phyloP scores from a whole-genome alignment of 441 rosid genomes.

The Arabidopsis hybrid region DNA sequence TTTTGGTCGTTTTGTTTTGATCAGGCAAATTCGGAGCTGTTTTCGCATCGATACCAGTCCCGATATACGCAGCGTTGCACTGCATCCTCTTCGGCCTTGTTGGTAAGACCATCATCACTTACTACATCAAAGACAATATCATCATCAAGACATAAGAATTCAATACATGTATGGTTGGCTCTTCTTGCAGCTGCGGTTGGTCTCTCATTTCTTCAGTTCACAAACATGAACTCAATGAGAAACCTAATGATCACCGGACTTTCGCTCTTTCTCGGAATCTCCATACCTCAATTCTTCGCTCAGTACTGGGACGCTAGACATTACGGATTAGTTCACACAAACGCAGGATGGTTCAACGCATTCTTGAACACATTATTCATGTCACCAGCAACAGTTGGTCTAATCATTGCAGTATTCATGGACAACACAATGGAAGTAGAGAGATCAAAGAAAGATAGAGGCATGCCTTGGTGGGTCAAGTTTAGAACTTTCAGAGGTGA shows the following conservation, averaged over 20 bases:
- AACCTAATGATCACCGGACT: constrained; percentile 68
- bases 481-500: constrained; percentile 73
- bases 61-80: constrained; percentile 69
- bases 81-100: constrained; percentile 75
- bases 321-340: constrained; percentile 62
- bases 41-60: constrained; percentile 77
- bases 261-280: constrained; percentile 70
- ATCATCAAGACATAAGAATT: background rate
- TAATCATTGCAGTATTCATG: constrained; percentile 62
- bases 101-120: constrained; percentile 34
- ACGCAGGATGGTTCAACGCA: constrained; percentile 73
- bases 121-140: background rate
- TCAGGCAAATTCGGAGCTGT: constrained; percentile 87
- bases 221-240: constrained; percentile 79
- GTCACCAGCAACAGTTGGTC: constrained; percentile 66
- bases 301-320: constrained; percentile 57
- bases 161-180: too few relatives aligned
- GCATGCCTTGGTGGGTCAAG: constrained; percentile 89
- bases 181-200: constrained; percentile 67
- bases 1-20: background rate
- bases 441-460: constrained; percentile 69
- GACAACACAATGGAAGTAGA: constrained; percentile 72
- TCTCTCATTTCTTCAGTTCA: constrained; percentile 78
- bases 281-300: constrained; percentile 65
- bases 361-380: constrained; percentile 70